phyloP scores from a whole-genome alignment of 2,329 filamentous ascomycete species.

The Alternaria conjuncta region DNA sequence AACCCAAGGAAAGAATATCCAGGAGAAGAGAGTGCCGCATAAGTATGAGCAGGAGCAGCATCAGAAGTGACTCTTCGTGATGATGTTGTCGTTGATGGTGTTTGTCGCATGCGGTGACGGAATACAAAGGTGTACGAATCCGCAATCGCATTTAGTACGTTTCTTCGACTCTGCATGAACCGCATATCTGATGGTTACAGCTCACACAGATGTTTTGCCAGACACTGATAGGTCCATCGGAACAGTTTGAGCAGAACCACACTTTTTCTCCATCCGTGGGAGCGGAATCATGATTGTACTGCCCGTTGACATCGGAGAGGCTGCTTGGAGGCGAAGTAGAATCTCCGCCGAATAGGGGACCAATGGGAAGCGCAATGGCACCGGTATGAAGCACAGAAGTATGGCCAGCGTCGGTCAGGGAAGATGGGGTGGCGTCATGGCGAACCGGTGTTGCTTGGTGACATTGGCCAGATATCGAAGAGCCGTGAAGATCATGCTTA shows the following conservation, averaged over 20 bases:
- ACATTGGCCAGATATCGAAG: too few relatives aligned
- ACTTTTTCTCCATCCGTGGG: neutral
- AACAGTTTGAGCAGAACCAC: neutral
- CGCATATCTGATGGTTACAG: neutral
- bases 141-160: too few relatives aligned
- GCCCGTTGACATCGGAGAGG: neutral
- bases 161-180: too few relatives aligned
- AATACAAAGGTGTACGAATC: neutral
- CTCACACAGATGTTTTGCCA: neutral
- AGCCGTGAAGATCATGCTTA: too few relatives aligned
- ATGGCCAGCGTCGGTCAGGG: too few relatives aligned
- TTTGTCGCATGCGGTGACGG: neutral
- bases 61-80: neutral
- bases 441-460: too few relatives aligned
- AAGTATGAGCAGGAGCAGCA: neutral
- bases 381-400: neutral
- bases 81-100: neutral
- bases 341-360: neutral
- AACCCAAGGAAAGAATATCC: too few relatives aligned
- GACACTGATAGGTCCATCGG: neutral
- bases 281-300: neutral
- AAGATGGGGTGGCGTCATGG: too few relatives aligned
- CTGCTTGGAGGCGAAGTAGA: neutral
- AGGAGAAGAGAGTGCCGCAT: neutral
- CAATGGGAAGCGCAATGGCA: neutral